Percentiles rank a stretch among this genome's conserved stretches.
phyloP scores from a whole-genome alignment of 495 filamentous ascomycete species.

The Cryomyces minteri region DNA sequence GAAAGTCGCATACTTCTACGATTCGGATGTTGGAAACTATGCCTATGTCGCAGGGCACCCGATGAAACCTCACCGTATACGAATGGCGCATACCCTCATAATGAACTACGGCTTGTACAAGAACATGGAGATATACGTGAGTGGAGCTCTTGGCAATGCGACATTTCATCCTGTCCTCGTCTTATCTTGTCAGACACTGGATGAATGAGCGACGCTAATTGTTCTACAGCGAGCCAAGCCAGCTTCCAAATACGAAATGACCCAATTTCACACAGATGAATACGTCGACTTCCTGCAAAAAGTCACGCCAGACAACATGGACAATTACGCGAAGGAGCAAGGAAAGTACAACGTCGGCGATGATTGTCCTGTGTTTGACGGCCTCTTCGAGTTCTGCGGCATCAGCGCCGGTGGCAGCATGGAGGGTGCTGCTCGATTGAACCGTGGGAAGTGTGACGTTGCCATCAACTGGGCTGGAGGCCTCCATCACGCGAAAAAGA shows the following conservation, averaged over 20 bases:
- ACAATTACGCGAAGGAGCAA: constrained; percentile 78
- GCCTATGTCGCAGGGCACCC: constrained; percentile 96
- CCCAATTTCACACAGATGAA: constrained; percentile 97
- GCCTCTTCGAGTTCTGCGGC: constrained; percentile 93
- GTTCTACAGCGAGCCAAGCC: constrained; percentile 73
- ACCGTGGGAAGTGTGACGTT: constrained; percentile 88
- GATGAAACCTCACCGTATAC: constrained; percentile 98
- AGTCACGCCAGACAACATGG: constrained; percentile 98
- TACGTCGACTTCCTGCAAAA: constrained; percentile 96
- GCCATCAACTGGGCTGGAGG: constrained; percentile 97
- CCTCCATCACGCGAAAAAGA: constrained; percentile 93
- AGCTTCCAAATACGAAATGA: constrained; percentile 92
- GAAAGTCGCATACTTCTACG: constrained; percentile 91
- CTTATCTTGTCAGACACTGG: not conserved
- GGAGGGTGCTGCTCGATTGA: constrained; percentile 85
- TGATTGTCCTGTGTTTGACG: constrained; percentile 95
- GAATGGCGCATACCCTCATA: constrained; percentile 88
- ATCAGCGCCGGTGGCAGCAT: constrained; percentile 95
- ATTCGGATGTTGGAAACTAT: constrained; percentile 92
- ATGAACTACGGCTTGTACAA: constrained; percentile 99
- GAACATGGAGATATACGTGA: constrained; percentile 97
- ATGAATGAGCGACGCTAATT: not conserved
- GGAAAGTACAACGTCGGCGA: constrained; percentile 95
- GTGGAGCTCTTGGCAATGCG: constrained; percentile 13
- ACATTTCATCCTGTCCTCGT: not conserved